These are phyloP conservation scores for Apiotrichum akiyoshidainum DNA, from an alignment of 1,284 basidiomycete genomes.

Conservation along the genomic window DNA sequence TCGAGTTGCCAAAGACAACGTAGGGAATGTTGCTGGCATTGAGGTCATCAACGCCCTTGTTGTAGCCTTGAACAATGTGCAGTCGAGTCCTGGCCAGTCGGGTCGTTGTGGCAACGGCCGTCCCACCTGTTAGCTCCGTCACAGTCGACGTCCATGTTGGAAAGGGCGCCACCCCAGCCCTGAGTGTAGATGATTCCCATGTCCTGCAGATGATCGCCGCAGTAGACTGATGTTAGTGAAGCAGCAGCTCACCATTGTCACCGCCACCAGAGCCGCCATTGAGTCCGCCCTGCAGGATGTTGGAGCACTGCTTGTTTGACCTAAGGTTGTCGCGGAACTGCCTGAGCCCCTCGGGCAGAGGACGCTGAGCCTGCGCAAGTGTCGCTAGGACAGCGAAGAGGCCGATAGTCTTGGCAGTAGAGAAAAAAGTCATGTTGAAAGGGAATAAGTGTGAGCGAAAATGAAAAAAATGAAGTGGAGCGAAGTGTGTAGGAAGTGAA, in stretches of 20 bases:
- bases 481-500: too few relatives aligned
- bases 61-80: background rate
- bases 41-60: background rate
- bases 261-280: background rate
- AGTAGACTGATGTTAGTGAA: background rate
- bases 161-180: background rate
- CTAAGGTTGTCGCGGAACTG: background rate
- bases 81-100: background rate
- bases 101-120: background rate
- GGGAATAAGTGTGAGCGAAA: too few relatives aligned
- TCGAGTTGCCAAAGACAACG: background rate
- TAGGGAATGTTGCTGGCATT: background rate
- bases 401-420: background rate
- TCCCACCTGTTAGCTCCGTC: background rate
- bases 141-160: conserved; percentile 5
- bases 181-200: background rate
- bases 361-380: background rate
- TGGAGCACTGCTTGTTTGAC: background rate
- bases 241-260: background rate
- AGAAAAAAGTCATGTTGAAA: background rate
- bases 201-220: conserved; percentile 3
- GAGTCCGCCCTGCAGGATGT: background rate
- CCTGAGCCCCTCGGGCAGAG: background rate
- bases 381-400: background rate
- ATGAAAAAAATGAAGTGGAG: too few relatives aligned